Evolutionary conservation across 1,139 yeast species (phyloP).

Genomic region (Yarrowia galli): DNA sequence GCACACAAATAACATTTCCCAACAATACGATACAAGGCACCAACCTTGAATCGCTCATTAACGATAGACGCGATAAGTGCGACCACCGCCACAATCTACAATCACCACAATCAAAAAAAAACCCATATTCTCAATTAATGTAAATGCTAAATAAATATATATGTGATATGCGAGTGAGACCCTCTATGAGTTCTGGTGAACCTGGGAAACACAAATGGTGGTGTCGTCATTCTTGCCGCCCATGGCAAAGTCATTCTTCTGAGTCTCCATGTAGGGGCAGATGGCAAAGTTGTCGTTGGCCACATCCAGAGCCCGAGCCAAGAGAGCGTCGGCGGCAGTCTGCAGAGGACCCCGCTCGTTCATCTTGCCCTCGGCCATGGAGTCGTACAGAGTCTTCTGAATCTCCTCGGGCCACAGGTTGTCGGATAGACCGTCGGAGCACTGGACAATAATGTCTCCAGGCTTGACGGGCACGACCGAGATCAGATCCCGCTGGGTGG

Average conservation of each 20-base stretch:
- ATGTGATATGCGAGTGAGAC: not conserved
- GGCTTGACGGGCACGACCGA: slow-evolving; percentile 49
- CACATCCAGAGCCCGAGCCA: slow-evolving; percentile 40
- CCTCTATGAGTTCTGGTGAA: slow-evolving; percentile 36
- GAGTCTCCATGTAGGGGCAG: slow-evolving; percentile 42
- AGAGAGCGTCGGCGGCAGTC: slow-evolving; percentile 40
- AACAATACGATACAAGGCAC: no score
- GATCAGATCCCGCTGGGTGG: slow-evolving; percentile 11
- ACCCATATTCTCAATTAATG: slow-evolving; percentile 28
- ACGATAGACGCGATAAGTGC: no score
- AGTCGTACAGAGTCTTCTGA: slow-evolving; percentile 54
- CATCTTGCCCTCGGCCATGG: slow-evolving; percentile 43
- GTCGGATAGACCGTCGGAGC: slow-evolving; percentile 94
- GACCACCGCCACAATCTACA: no score
- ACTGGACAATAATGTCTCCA: slow-evolving; percentile 80
- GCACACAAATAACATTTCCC: no score
- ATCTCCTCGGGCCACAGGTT: slow-evolving; percentile 80
- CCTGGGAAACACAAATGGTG: slow-evolving; percentile 41
- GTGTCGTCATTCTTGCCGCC: slow-evolving; percentile 44
- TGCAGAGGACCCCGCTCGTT: slow-evolving; percentile 40
- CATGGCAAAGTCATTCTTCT: slow-evolving; percentile 28
- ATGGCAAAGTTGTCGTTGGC: slow-evolving; percentile 43
- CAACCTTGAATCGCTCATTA: no score
- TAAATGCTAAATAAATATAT: slow-evolving; percentile 33
- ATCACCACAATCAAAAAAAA: no score